Conservation (phyloP, 305 asterid genomes). For the Coffea humblotiana region DNA sequence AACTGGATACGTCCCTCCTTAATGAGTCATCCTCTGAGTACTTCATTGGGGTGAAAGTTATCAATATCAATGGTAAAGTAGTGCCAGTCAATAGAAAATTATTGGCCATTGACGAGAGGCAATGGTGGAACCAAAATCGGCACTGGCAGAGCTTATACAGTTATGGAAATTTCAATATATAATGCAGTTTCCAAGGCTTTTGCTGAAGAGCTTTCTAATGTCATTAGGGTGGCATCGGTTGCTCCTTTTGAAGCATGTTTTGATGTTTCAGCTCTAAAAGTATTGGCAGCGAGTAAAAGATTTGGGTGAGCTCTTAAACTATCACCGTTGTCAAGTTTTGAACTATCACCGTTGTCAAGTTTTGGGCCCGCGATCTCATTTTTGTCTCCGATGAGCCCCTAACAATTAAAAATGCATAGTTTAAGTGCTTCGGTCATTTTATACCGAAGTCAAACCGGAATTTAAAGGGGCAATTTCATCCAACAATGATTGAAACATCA, state of each 20-base stretch:
- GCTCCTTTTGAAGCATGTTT: conserved; percentile 27
- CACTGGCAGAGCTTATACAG: conserved; percentile 32
- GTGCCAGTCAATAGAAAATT: conserved; percentile 32
- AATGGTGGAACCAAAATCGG: conserved; percentile 52
- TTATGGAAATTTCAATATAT: conserved; percentile 29
- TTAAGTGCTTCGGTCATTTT: no score
- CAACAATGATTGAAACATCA: no score
- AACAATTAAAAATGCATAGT: no score
- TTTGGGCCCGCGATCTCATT: no score
- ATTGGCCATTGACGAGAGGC: conserved; percentile 34
- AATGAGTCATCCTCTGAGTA: conserved; percentile 45
- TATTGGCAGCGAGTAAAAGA: not conserved
- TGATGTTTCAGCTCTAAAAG: conserved; percentile 16
- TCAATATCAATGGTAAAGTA: conserved; percentile 30
- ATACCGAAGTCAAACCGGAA: no score
- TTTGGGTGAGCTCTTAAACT: no score
- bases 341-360: no score
- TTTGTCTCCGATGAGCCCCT: no score
- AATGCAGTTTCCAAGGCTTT: conserved; percentile 23
- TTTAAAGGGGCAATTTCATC: no score
- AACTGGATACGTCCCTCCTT: conserved; percentile 14
- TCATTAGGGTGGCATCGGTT: conserved; percentile 22
- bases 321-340: no score
- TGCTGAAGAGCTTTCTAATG: conserved; percentile 7
- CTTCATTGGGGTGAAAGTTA: conserved; percentile 41